Evolutionary conservation across 345 rosid genomes (phyloP).

Genomic region (Dovyalis caffra): DNA sequence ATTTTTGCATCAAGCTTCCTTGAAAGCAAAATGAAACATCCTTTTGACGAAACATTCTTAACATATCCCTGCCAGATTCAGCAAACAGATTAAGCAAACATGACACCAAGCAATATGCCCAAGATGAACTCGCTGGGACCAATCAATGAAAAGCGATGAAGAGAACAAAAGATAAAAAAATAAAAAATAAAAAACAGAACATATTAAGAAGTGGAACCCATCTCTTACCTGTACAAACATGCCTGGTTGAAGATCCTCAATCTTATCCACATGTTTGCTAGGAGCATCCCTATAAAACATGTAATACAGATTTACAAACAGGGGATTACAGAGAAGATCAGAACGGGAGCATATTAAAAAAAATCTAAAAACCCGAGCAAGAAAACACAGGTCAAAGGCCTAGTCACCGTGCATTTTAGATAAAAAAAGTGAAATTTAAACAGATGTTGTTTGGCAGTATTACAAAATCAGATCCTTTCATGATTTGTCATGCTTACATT

Average conservation of each 20-base stretch:
- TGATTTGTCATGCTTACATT: no score
- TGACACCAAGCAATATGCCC: neutral
- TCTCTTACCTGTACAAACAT: constrained; percentile 62
- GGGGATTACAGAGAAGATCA: neutral
- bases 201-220: constrained; percentile 1
- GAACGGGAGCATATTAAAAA: neutral
- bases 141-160: neutral
- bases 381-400: neutral
- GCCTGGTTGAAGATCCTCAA: constrained; percentile 68
- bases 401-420: neutral
- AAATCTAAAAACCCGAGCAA: neutral
- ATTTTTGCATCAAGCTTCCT: constrained; percentile 85
- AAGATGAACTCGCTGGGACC: neutral
- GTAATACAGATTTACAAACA: neutral
- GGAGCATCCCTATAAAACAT: constrained; percentile 37
- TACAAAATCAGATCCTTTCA: no score
- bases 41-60: constrained; percentile 73
- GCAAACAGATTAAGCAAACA: neutral
- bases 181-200: neutral
- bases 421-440: neutral
- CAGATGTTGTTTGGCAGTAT: neutral
- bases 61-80: constrained; percentile 79
- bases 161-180: neutral
- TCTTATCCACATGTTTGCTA: constrained; percentile 45
- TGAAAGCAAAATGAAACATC: constrained; percentile 83